Evolutionary conservation across 805 yeast species (phyloP), one percentile per base, ranked within the genome.

Genomic region (Saturnispora saitoi): DNA sequence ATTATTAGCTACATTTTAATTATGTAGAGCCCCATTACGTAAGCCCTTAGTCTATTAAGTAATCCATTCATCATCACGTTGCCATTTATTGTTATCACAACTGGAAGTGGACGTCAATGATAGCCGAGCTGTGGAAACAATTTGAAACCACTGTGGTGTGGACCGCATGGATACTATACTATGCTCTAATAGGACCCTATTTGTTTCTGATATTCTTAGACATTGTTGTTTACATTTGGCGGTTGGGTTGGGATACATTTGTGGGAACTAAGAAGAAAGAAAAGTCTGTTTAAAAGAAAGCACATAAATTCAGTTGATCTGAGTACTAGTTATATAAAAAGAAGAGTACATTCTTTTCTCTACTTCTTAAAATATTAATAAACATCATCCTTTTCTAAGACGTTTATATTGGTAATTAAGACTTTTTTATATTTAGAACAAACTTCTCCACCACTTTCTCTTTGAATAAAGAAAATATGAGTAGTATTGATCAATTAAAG

Each of bases 401-500:
- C 11, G 19, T 20, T 34, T 34, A 20, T 34, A 20, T 34, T 17
- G 19, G 14, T 34, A 34, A 20, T 20, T 34, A 20, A 22, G 38
- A 22, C 22, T 22, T 34, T 34, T 34, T 34, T 34, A 34, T 17
- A 8, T 34, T 34, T 34, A 34, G 19, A 17, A 34, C 17, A 17
- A 34, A 34, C 19, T 17, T 31, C 19, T 17, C 11, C 32, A 31
- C 20, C 38, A 34, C 19, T 34, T 34, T 34, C 38, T 34, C 40
- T n/a, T 15, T 22, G 5, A 20, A 30, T 26, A 41, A 26, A 40
- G 29, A 14, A 20, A 19, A 14, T 12, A 43, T 43, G 46, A 22
- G 39, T 11, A 43, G 19, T 3, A 34, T 51, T 10, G 43, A 48
- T n/a, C 47, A 86, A 38, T 71, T 91, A 53, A 72, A 74, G 56